phyloP scores from a whole-genome alignment of 1,284 basidiomycete genomes.

The Sporisorium graminicola region DNA sequence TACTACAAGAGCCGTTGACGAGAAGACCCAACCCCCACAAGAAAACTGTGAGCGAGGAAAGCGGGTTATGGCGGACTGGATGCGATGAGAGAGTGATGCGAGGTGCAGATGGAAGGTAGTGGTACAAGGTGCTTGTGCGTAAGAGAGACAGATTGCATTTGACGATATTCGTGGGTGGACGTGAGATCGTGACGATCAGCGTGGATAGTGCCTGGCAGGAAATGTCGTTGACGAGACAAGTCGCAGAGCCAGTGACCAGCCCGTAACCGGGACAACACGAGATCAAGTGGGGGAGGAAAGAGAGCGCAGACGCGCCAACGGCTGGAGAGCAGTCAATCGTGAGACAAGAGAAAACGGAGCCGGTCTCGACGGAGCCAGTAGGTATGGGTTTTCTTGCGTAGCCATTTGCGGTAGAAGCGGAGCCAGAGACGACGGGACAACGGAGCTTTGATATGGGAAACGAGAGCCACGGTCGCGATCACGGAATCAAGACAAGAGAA shows the following conservation, averaged over 20 bases:
- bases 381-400: conserved; percentile 50
- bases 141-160: neutral
- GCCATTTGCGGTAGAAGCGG: conserved; percentile 22
- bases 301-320: conserved; percentile 49
- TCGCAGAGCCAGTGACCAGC: conserved; percentile 44
- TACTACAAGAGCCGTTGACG: conserved; percentile 49
- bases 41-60: conserved; percentile 25
- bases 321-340: conserved; percentile 43
- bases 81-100: conserved; percentile 28
- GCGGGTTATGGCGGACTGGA: conserved; percentile 32
- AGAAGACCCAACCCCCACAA: conserved; percentile 22
- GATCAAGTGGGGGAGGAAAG: conserved; percentile 13
- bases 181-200: conserved; percentile 15
- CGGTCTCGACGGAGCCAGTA: conserved; percentile 50
- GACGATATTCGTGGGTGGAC: neutral
- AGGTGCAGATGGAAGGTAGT: conserved; percentile 23
- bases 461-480: conserved; percentile 12
- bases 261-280: conserved; percentile 26
- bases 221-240: conserved; percentile 8
- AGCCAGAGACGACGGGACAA: conserved; percentile 21
- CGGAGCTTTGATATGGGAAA: conserved; percentile 22
- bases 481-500: conserved; percentile 4
- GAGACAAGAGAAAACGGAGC: conserved; percentile 42
- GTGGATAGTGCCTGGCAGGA: conserved; percentile 8
- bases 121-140: conserved; percentile 20